These are phyloP conservation scores for Aspergillus oerlinghausenensis DNA, from an alignment of 2,329 filamentous ascomycete genomes.

Conservation along the genomic window DNA sequence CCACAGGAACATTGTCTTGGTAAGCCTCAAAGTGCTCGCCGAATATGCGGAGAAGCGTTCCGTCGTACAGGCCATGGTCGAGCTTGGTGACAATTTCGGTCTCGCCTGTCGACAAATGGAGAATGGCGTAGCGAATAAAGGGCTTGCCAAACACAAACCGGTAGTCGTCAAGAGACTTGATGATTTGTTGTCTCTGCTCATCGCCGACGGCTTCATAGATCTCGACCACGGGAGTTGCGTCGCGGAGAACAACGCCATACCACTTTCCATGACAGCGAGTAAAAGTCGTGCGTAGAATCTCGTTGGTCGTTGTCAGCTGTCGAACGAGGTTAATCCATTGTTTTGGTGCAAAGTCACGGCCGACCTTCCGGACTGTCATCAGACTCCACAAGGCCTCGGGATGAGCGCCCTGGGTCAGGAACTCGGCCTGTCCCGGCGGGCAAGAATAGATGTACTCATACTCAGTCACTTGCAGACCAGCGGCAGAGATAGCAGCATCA, in stretches of 20 bases:
- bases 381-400: slow-evolving; percentile 1
- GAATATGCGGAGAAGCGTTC: slow-evolving; percentile 36
- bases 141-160: slow-evolving; percentile 29
- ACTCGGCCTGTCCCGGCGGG: slow-evolving; percentile 1
- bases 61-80: slow-evolving; percentile 33
- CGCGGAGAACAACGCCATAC: slow-evolving; percentile 14
- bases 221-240: slow-evolving; percentile 8
- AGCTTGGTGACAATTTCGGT: slow-evolving; percentile 31
- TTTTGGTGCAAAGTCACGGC: slow-evolving; percentile 6
- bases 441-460: slow-evolving; percentile 2
- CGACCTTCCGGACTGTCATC: not conserved
- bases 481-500: not conserved
- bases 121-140: slow-evolving; percentile 32
- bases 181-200: slow-evolving; percentile 17
- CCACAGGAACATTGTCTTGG: slow-evolving; percentile 10
- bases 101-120: slow-evolving; percentile 18
- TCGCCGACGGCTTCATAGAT: slow-evolving; percentile 4
- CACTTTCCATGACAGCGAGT: slow-evolving; percentile 4
- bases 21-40: slow-evolving; percentile 29
- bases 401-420: slow-evolving; percentile 1
- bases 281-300: slow-evolving; percentile 11
- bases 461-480: not conserved
- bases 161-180: slow-evolving; percentile 20
- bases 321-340: slow-evolving; percentile 12
- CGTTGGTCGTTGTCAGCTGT: slow-evolving; percentile 5